Evolutionary conservation across 1,284 basidiomycete genomes (phyloP).

Genomic region (Rhodotorula sp.): DNA sequence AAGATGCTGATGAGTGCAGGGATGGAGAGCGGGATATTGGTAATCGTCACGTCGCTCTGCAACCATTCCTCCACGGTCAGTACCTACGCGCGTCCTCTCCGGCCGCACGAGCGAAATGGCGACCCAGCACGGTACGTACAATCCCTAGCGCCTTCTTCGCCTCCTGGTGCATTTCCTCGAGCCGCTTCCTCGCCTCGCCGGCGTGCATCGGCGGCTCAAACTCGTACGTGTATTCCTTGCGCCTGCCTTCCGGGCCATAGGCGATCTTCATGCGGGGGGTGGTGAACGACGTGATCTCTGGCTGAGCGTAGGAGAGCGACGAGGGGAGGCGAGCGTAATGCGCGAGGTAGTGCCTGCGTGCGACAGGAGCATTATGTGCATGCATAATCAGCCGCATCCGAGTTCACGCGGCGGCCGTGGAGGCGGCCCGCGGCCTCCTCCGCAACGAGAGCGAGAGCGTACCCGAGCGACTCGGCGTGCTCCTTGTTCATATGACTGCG

Average conservation of each 20-base stretch:
- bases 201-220: conserved; percentile 29
- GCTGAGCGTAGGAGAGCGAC: conserved; percentile 3
- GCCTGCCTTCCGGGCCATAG: conserved; percentile 7
- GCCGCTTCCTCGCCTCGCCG: conserved; percentile 29
- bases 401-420: too few relatives aligned
- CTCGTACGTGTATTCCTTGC: conserved; percentile 9
- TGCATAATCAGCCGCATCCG: too few relatives aligned
- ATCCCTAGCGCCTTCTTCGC: conserved; percentile 19
- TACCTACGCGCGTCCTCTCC: too few relatives aligned
- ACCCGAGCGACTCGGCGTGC: conserved; percentile 22
- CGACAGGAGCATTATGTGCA: background rate
- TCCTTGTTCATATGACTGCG: conserved; percentile 31
- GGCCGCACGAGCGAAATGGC: too few relatives aligned
- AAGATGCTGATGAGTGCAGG: background rate
- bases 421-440: too few relatives aligned
- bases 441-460: background rate
- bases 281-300: conserved; percentile 19
- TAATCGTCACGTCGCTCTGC: conserved; percentile 16
- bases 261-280: conserved; percentile 19
- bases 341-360: conserved; percentile 26
- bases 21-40: conserved; percentile 5
- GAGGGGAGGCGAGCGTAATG: conserved; percentile 5
- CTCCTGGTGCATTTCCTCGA: conserved; percentile 32
- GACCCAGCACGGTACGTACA: conserved; percentile 5
- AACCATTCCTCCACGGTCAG: background rate